Evolutionary conservation across 2,329 filamentous ascomycete species (phyloP).

Genomic region (Diplodia scrobiculata): DNA sequence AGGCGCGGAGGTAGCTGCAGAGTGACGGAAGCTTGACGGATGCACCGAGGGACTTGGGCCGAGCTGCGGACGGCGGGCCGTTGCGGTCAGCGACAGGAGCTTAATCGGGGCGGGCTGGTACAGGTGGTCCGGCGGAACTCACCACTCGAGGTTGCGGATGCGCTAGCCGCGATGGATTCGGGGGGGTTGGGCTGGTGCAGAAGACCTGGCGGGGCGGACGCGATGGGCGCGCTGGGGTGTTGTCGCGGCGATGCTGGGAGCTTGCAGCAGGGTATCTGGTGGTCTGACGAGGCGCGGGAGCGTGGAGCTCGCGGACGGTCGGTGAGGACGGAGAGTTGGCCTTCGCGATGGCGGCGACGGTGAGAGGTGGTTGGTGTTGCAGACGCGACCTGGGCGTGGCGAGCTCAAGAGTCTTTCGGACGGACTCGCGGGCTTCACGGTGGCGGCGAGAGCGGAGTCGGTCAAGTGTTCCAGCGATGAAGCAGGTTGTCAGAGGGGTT

Average conservation of each 20-base stretch:
- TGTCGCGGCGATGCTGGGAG: constrained; percentile 16
- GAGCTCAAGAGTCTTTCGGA: constrained; percentile 11
- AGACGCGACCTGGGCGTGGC: constrained; percentile 20
- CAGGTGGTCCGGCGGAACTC: constrained; percentile 18
- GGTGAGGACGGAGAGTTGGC: constrained; percentile 17
- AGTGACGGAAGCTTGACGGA: constrained; percentile 9
- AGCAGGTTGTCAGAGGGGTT: constrained; percentile 26
- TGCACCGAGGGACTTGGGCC: constrained; percentile 10
- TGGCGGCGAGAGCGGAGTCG: constrained; percentile 24
- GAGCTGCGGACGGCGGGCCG: constrained; percentile 11
- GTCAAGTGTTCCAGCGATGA: constrained; percentile 26
- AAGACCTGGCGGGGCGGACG: constrained; percentile 10
- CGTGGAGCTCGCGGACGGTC: constrained; percentile 24
- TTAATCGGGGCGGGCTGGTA: not conserved
- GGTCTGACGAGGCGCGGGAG: constrained; percentile 25
- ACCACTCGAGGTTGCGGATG: constrained; percentile 19
- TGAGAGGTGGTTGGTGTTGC: constrained; percentile 11
- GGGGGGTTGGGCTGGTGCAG: constrained; percentile 22
- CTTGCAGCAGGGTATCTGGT: constrained; percentile 18
- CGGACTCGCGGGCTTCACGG: constrained; percentile 20
- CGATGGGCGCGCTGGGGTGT: constrained; percentile 14
- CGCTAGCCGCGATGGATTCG: constrained; percentile 27
- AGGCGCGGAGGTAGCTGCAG: constrained; percentile 13
- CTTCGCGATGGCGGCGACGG: constrained; percentile 20
- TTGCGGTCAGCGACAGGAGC: constrained; percentile 16